These are phyloP conservation scores for Pachyrhizus erosus DNA, from an alignment of 306 rosid species.

Conservation along the genomic window DNA sequence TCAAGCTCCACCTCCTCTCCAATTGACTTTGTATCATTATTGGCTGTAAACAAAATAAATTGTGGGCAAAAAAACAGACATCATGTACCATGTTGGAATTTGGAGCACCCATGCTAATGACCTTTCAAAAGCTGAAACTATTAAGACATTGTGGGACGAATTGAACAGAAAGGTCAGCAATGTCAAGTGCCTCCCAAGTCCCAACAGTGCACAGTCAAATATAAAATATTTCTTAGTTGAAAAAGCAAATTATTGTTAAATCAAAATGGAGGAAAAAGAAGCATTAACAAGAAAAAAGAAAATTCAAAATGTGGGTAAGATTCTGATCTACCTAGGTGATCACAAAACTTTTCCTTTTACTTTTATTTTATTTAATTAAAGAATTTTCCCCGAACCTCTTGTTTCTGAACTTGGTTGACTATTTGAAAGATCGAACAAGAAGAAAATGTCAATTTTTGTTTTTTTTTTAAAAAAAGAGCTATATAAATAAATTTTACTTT, in stretches of 20 bases:
- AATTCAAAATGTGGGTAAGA: conserved; percentile 39
- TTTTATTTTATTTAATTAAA: background rate
- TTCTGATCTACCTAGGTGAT: conserved; percentile 33
- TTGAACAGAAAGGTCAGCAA: conserved; percentile 8
- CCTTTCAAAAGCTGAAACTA: conserved; percentile 33
- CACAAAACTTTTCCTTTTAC: background rate
- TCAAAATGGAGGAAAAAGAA: background rate
- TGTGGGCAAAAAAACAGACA: background rate
- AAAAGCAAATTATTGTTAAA: conserved; percentile 7
- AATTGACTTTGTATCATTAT: conserved; percentile 28
- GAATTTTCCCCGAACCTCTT: conserved; percentile 3
- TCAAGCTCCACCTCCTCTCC: background rate
- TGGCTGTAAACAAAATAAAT: background rate
- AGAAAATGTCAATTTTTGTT: background rate
- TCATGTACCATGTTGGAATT: conserved; percentile 41
- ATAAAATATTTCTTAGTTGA: background rate
- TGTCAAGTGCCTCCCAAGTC: conserved; percentile 34
- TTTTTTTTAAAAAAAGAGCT: background rate
- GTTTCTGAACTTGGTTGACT: conserved; percentile 40
- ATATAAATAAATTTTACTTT: background rate
- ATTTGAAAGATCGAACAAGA: conserved; percentile 15
- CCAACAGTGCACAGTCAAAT: conserved; percentile 30
- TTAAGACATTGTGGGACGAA: conserved; percentile 1
- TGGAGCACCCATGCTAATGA: conserved; percentile 31
- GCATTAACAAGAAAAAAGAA: background rate